Base-by-base conservation (phyloP, 2,329 filamentous ascomycete genomes). In the Microcyclospora pomicola region DNA sequence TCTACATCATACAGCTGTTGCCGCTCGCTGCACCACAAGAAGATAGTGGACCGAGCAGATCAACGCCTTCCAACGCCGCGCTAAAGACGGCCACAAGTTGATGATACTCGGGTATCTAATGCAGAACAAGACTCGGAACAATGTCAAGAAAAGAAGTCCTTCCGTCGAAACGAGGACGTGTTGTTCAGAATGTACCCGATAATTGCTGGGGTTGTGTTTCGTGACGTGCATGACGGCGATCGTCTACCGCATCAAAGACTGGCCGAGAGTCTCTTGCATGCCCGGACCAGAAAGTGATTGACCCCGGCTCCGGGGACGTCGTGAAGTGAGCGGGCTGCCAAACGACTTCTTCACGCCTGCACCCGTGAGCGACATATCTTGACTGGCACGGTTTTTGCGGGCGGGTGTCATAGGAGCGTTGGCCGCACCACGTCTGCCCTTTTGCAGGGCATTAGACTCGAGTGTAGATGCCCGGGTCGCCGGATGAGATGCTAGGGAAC, bases 331-430 rank as follows among this genome's bases (percentile, higher is more conserved):
- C 5, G 49, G 47, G 31, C 45, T 49, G 30, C 42, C 36, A 9
- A 44, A 34, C 33, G 36, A 31, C 42, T 57, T 57, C 35, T 44
- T 48, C 28, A 57, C 48, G 9, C 54, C 54, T 7, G 51, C 48
- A 34, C 47, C 46, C 15, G 46, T 48, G 3, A 42, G 33, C 38
- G 14, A 36, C 31, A 55, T 34, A 30, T 57, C 51, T 35, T 48
- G 46, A 35, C 48, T 53, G 10, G 40, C 37, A 24, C 54, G 48
- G 36, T 53, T 56, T 43, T 75, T 72, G 36, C 78, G 71, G 34
- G 73, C 65, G 1, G 79, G 79, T 3, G 79, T 82, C 43, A 82
- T 71, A n/a, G 78, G 77, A 2, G 74, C 70, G 30, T 74, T 73
- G 30, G 76, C 77, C 27, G 75, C 77, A 40, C 71, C 70, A 45